Evolutionary conservation across 2,329 filamentous ascomycete genomes (phyloP), one percentile per base, ranked within the genome.

Genomic region (Stagonosporopsis chrysanthemi): DNA sequence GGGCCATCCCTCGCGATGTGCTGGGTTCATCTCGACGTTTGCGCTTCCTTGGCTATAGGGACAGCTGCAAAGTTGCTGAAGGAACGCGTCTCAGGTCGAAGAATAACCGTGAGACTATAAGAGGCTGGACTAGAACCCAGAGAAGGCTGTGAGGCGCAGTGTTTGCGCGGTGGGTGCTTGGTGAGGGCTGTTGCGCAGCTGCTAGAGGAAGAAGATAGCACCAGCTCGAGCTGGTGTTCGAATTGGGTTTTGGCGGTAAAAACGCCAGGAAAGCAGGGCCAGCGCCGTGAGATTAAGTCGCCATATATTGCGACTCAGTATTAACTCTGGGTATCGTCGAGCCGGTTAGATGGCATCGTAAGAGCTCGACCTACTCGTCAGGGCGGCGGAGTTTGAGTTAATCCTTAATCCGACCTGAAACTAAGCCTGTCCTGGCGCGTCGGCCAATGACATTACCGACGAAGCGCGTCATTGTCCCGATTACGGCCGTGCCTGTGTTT

Each of bases 1-100:
- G 51, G 73, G 74, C 75, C 75, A 78, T 60, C 71, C 74, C 63
- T 78, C 75, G 65, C 75, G 75, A 70, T 75, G 74, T 60, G 73
- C 68, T 68, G 75, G 70, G 66, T 77, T 78, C 75, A 78, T 78
- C 41, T 67, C 68, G 72, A 69, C 71, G 65, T 70, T 71, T 70
- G 60, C 60, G 65, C 52, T 56, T 59, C 57, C 58, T 67, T 69
- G 68, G 70, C 61, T 53, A 66, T 67, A 68, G 67, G 69, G 40
- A 24, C 39, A 57, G 56, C 39, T 57, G 63, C 58, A 60, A 63
- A 38, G 39, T 41, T 42, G 51, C 40, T 52, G 47, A 26, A 23
- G 41, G 40, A 58, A 63, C 66, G 68, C 62, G 65, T 68, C 52
- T 38, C 47, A 43, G 52, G 53, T 56, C 45, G 40, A 39, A 48